Evolutionary conservation across 1,284 basidiomycete genomes (phyloP).

Genomic region (Athelia sp.): DNA sequence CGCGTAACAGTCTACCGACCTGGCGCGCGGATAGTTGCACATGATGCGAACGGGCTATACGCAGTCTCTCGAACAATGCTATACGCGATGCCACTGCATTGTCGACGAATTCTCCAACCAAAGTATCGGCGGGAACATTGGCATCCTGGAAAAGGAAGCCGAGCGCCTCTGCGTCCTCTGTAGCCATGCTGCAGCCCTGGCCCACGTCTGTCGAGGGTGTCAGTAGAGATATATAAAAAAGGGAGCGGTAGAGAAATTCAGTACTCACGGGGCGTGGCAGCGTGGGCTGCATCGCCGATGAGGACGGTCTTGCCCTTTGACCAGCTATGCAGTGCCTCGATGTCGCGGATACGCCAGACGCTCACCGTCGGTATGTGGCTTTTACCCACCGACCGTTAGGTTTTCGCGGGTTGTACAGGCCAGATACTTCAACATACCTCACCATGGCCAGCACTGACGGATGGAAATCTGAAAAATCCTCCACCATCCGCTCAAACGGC

Average conservation of each 20-base stretch:
- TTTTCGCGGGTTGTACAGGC: too few relatives aligned
- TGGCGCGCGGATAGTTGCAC: neutral
- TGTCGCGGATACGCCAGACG: neutral
- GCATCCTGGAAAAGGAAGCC: neutral
- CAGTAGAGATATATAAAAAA: neutral
- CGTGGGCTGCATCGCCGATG: neutral
- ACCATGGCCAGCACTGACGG: too few relatives aligned
- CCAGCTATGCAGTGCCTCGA: neutral
- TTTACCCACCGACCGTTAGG: too few relatives aligned
- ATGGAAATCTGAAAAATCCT: too few relatives aligned
- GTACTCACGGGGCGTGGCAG: neutral
- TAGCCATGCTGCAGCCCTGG: neutral
- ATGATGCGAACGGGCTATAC: neutral
- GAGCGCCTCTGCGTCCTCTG: neutral
- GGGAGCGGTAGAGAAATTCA: neutral
- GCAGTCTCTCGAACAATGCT: neutral
- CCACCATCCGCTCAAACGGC: neutral
- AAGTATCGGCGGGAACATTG: neutral
- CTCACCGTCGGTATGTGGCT: neutral
- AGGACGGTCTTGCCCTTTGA: neutral
- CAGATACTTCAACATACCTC: too few relatives aligned
- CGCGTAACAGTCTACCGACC: neutral
- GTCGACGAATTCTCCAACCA: too few relatives aligned
- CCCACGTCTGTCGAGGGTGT: neutral
- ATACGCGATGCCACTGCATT: neutral